Base-by-base conservation (phyloP, 345 rosid species). In the Carallia brachiata region DNA sequence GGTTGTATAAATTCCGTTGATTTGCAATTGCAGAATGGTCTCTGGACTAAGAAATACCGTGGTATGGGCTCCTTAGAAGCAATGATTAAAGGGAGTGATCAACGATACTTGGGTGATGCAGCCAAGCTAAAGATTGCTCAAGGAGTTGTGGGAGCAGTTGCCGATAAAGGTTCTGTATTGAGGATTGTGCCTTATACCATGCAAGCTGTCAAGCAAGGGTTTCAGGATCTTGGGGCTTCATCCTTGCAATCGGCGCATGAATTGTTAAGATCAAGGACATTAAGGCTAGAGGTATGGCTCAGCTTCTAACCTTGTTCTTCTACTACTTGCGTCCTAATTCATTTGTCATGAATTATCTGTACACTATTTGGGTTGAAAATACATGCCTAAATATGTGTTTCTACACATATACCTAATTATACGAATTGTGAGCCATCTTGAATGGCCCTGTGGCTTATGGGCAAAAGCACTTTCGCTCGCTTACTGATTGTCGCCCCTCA, bases 21-120 rank as follows among this genome's bases (percentile, higher is more conserved):
- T 28, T 68, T 70, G 10, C 44, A 12, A 44, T 73, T 27, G 30
- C 75, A 92, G 99, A 70, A 91, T 62, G 92, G 95, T 50, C 65
- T 37, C 36, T 79, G 84, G 68, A 64, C 90, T 16, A 91, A 94
- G 80, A 90, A 84, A 68, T 95, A 88, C 69, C 92, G 97, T 31
- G 99, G 99, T 61, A 92, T 95, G 99, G 99, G 99, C 40, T 92
- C 99, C 7, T 74, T 95, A 37, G 97, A 95, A 88, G 99, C 97
- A 52, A 95, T 95, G 99, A 85, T 91, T 40, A 90, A 95, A 78
- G 97, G 97, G 48, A 95, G 98, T 70, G 99, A 95, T 76, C 88
- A 83, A 60, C 86, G 99, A 77, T 92, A 95, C 78, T 79, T 95
- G 50, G 97, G 99, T 12, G 99, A 95, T 75, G 81, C 77, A 18